Evolutionary conservation across 345 rosid genomes (phyloP), one percentile per base, ranked within the genome.

Genomic region (Zanthoxylum bungeanum): DNA sequence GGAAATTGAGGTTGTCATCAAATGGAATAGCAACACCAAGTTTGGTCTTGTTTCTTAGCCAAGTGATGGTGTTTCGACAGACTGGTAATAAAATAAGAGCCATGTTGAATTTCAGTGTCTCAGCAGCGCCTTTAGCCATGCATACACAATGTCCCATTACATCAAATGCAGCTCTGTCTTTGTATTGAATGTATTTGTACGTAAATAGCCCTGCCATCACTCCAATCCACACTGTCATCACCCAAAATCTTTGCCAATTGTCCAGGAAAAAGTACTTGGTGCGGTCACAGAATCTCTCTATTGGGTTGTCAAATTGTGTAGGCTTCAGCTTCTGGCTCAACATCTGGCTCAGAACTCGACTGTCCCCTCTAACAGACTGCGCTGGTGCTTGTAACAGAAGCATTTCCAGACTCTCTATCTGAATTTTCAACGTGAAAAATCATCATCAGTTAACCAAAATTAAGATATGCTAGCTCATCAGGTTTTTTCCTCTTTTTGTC

Each of bases 1-100:
- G 97, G 81, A 91, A 91, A 84, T 91, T 91, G 69, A 91, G 85
- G 69, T 86, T 86, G 83, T 91, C 97, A 70, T 91, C 92, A 67
- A 91, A 91, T n/a, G 97, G 97, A 69, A 91, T 88, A 36, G 44
- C 87, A 55, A n/a, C 65, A n/a, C 92, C 87, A 60, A 89, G 64
- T 75, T 77, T 85, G 46, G 93, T 86, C 73, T 84, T 87, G 72
- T 86, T 87, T 83, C 97, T 82, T 42, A 91, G 88, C 93, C 92
- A 89, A 47, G 97, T 91, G 79, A 91, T 76, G 30, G 97, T 89
- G 80, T 91, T 89, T 60, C 93, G 79, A 52, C 93, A 91, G 64
- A 89, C 93, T 6, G 97, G 93, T 4, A 91, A 72, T 19, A 91
- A 72, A 75, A 91, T 86, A 59, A 91, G 71, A 67, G 97, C 97